phyloP scores from a whole-genome alignment of 257 asterid genomes.

The Scutellaria baicalensis region DNA sequence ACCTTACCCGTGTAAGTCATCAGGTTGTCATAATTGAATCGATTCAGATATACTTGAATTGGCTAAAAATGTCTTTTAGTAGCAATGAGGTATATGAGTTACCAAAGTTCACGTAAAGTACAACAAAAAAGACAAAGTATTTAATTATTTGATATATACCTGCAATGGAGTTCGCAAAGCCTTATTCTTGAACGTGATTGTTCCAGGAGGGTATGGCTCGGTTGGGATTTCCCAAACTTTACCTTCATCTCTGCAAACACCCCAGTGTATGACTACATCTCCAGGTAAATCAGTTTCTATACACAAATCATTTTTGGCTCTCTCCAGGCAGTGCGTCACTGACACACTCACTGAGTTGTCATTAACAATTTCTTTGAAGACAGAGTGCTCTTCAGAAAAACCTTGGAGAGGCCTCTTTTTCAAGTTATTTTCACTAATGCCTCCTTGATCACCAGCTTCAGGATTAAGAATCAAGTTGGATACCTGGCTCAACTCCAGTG shows the following conservation, averaged over 20 bases:
- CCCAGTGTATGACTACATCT: constrained; percentile 88
- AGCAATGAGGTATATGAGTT: not conserved
- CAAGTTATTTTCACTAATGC: constrained; percentile 23
- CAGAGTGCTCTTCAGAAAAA: constrained; percentile 65
- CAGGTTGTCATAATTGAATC: not conserved
- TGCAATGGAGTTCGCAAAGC: constrained; percentile 72
- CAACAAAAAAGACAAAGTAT: not conserved
- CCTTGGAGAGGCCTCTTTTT: constrained; percentile 44
- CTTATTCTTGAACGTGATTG: constrained; percentile 66
- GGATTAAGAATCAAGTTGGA: constrained; percentile 49
- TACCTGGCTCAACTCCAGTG: constrained; percentile 64
- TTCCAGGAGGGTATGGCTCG: constrained; percentile 73
- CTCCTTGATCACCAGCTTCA: constrained; percentile 38
- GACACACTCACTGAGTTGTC: constrained; percentile 55
- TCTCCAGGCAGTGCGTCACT: constrained; percentile 44
- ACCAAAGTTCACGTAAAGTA: not conserved
- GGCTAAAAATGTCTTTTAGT: not conserved
- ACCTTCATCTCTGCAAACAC: constrained; percentile 59
- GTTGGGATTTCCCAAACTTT: constrained; percentile 74
- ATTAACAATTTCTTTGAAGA: constrained; percentile 48
- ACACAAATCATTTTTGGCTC: constrained; percentile 42
- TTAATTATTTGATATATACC: constrained; percentile 40
- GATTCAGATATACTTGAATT: not conserved
- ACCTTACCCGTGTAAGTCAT: not conserved
- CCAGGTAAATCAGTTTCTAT: constrained; percentile 91